Base-by-base conservation (phyloP, 2,329 filamentous ascomycete species). In the Capronia americana region DNA sequence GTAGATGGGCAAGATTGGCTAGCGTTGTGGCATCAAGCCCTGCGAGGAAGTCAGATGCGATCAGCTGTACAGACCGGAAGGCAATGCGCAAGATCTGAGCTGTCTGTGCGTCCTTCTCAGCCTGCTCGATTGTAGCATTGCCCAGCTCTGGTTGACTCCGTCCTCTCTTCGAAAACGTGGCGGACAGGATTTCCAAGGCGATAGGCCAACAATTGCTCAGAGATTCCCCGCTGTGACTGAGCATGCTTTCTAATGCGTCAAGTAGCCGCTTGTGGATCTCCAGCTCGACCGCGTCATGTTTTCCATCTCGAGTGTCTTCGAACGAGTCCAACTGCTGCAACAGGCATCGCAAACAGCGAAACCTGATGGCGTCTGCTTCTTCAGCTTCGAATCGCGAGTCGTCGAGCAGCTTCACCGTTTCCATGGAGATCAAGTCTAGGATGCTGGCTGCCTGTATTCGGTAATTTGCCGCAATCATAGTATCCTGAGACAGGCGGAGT, bases 31-130 rank as follows among this genome's bases (percentile, higher is more conserved):
- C 88, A 54, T 87, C 91, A 64, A 89, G 84, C 6, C 91, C 88
- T 14, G 88, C 85, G 38, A 99, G 80, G 74, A 99, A 99, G 77
- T 99, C 95, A 0, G 95, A 97, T 77, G 93, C 96, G 54, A 99
- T 90, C 2, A 99, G 87, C 76, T 98, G 92, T 12, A 96, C 82
- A 1, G 93, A 96, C 70, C 88, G 90, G 77, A 99, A 99, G 0
- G 94, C 91, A 17, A 92, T 90, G 68, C 93, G 87, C 59, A 97
- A 91, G 24, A 98, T 85, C 70, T 89, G 68, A 17, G 65, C 68
- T 14, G 53, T 66, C 28, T 70, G 59, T 11, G 61, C 63, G n/a
- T 56, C 46, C 17, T 17, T 64, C 11, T 66, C 65, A 41, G 59
- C 57, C 41, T 65, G 59, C 28, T 65, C 60, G 26, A 32, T 32